Evolutionary conservation across 305 asterid genomes (phyloP).

Genomic region (Fraxinus floribunda): DNA sequence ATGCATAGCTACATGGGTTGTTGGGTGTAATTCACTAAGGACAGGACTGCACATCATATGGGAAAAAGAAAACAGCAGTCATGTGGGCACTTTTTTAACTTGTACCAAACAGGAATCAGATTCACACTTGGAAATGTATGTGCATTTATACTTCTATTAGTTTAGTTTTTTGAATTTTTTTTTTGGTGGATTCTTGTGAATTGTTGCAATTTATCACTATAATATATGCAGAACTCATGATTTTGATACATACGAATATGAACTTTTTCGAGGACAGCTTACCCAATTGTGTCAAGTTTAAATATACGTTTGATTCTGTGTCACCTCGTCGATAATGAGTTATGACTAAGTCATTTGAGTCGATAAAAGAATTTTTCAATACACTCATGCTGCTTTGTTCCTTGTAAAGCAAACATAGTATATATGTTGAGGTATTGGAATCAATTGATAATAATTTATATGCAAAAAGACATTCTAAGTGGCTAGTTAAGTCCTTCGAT

Average conservation of each 20-base stretch:
- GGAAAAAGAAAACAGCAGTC: slow-evolving; percentile 35
- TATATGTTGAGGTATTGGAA: not conserved
- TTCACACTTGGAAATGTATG: slow-evolving; percentile 30
- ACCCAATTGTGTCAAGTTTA: not conserved
- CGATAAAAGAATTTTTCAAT: not conserved
- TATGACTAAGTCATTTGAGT: too few relatives aligned
- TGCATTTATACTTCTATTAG: slow-evolving; percentile 10
- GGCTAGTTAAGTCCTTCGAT: not conserved
- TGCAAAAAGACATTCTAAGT: not conserved
- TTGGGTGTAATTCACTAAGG: slow-evolving; percentile 38
- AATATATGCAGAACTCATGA: too few relatives aligned
- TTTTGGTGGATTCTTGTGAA: not conserved
- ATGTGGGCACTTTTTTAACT: slow-evolving; percentile 19
- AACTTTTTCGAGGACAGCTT: not conserved
- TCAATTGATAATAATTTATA: not conserved
- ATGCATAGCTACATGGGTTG: slow-evolving; percentile 39
- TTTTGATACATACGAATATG: too few relatives aligned
- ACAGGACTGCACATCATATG: slow-evolving; percentile 25
- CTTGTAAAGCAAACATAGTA: not conserved
- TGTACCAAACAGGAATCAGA: slow-evolving; percentile 15
- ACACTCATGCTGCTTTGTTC: not conserved
- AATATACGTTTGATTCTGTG: not conserved
- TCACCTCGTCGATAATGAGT: not conserved
- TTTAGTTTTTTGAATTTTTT: not conserved
- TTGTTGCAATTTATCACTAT: slow-evolving; percentile 1